Evolutionary conservation across 305 asterid genomes (phyloP), one percentile per base, ranked within the genome.

Genomic region (Ruellia speciosa): DNA sequence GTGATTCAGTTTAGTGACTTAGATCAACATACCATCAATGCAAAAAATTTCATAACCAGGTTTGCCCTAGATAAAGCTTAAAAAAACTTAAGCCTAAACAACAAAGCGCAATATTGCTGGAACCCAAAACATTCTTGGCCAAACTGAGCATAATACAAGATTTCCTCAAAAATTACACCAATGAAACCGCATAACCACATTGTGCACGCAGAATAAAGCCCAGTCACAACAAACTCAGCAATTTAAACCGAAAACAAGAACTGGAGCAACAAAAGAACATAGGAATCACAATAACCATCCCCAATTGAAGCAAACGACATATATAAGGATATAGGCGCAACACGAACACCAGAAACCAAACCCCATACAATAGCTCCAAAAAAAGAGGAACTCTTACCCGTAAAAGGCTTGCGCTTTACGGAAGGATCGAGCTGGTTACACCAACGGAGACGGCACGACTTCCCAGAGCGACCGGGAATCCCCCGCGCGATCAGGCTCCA

Each of bases 391-490:
- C 5, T 2, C 11, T 4, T 43, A 90, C 97, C 90, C 34, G 96
- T 72, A 45, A 87, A 90, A 39, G 96, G 94, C 54, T 79, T 77
- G 69, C 83, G 96, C 72, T 78, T 78, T 59, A 90, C 86, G 50
- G 54, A 49, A 62, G 95, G 97, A 66, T 90, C 88, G 65, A 87
- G 96, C 80, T 87, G 96, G 80, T 90, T 90, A 67, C 95, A 87
- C 96, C 97, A 90, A 15, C 96, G 86, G 41, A 90, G 96, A 54
- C 95, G 94, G 83, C 97, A 90, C 60, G 96, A 90, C 74, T 90
- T 90, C 51, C 96, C 94, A 52, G 97, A 78, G 55, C 95, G 78
- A 5, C 96, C 94, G 0, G 88, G 78, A 49, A 90, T 78, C 49
- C 95, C 95, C 18, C 86, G 77, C 2, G 97, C 95, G 75, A 89